Evolutionary conservation across 2,329 filamentous ascomycete species (phyloP).

Genomic region (Exophiala viscosa): DNA sequence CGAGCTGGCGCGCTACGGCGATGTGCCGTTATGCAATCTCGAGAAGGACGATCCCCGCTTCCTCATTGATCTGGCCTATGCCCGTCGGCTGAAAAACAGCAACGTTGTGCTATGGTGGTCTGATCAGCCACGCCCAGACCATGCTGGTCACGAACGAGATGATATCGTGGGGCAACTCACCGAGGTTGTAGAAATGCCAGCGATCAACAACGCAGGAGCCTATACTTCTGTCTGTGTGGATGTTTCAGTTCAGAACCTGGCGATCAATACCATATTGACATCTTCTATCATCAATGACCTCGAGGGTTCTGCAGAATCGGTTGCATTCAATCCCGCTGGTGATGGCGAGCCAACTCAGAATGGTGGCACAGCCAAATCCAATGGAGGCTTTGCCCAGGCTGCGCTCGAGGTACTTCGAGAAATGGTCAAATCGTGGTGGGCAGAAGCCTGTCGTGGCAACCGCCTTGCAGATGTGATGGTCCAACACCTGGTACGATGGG

Average conservation of each 20-base stretch:
- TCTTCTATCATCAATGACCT: constrained; percentile 95
- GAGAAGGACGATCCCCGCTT: constrained; percentile 92
- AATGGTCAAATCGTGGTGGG: constrained; percentile 99
- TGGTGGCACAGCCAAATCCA: constrained; percentile 57
- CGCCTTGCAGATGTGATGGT: constrained; percentile 97
- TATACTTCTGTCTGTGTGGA: constrained; percentile 97
- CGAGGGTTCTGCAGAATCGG: constrained; percentile 74
- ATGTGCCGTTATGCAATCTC: constrained; percentile 91
- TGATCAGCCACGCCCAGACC: constrained; percentile 76
- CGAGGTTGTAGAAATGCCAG: constrained; percentile 89
- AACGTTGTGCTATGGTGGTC: constrained; percentile 99
- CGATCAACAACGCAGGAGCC: constrained; percentile 86
- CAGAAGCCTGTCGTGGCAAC: constrained; percentile 83
- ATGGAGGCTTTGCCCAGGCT: constrained; percentile 83
- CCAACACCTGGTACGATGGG: constrained; percentile 94
- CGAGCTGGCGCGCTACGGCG: constrained; percentile 83
- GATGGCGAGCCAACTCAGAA: constrained; percentile 61
- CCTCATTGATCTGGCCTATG: constrained; percentile 93
- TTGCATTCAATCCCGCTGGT: constrained; percentile 76
- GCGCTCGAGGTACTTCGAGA: constrained; percentile 87
- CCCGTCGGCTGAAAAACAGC: constrained; percentile 80
- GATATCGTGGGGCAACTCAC: constrained; percentile 72
- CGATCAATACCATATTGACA: constrained; percentile 96
- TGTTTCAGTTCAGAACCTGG: constrained; percentile 85
- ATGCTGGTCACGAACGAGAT: constrained; percentile 92